Percentiles rank a stretch among this genome's conserved stretches.
These are phyloP conservation scores for Fonsecaea multimorphosa DNA, from an alignment of 2,329 filamentous ascomycete species.

Conservation along the genomic window DNA sequence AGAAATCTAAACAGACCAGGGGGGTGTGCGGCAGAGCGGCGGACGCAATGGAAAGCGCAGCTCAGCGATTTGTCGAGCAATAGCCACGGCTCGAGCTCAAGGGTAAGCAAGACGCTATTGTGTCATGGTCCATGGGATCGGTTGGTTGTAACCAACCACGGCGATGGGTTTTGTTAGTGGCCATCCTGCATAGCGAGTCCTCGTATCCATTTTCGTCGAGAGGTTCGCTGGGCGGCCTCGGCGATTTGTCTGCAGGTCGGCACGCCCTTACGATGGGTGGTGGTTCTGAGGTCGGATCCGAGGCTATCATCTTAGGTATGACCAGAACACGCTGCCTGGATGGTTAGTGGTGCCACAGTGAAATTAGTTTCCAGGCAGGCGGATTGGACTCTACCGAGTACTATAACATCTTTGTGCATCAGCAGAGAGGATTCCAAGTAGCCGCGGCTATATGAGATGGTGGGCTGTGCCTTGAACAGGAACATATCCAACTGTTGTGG, in stretches of 20 bases:
- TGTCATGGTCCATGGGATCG: no score
- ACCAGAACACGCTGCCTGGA: no score
- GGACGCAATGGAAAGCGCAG: not conserved
- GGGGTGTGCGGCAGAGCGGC: not conserved
- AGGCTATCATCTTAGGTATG: not conserved
- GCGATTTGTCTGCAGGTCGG: not conserved
- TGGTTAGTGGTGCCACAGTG: not conserved
- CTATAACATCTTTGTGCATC: no score
- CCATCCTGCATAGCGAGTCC: no score
- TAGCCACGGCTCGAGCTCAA: not conserved
- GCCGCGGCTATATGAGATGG: not conserved
- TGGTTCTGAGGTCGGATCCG: not conserved
- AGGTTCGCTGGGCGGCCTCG: no score
- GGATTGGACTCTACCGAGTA: not conserved
- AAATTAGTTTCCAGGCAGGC: not conserved
- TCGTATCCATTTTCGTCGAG: not conserved
- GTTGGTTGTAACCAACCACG: no score
- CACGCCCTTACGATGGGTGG: no score
- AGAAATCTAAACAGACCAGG: no score
- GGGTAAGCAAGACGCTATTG: no score
- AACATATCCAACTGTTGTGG: not conserved
- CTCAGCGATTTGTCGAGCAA: not conserved
- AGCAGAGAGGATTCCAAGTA: no score
- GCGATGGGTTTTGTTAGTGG: no score
- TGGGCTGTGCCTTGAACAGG: not conserved